These are phyloP conservation scores for Trichopus zeylanicus DNA, from an alignment of 116 monocot species.

Conservation along the genomic window DNA sequence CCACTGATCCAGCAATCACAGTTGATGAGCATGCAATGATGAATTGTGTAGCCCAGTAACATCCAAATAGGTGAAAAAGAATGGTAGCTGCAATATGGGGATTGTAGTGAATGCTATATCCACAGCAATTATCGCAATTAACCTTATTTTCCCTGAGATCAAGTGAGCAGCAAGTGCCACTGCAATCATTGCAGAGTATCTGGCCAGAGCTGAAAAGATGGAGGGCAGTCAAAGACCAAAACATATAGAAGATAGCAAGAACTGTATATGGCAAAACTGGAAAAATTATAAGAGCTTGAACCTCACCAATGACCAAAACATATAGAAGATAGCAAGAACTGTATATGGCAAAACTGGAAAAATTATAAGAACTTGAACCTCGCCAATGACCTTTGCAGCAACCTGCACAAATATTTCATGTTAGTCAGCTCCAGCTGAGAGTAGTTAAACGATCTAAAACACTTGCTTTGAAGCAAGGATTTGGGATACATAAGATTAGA, in stretches of 20 bases:
- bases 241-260: too few relatives aligned
- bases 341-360: constrained; percentile 82
- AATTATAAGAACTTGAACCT: constrained; percentile 96
- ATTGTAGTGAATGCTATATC: constrained; percentile 81
- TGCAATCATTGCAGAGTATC: constrained; percentile 77
- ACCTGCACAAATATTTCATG: constrained; percentile 65
- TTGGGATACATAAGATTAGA: neutral
- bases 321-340: constrained; percentile 85
- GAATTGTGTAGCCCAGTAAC: constrained; percentile 96
- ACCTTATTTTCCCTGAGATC: constrained; percentile 76
- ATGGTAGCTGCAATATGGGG: constrained; percentile 82
- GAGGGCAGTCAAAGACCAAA: too few relatives aligned
- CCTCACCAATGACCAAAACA: constrained; percentile 99
- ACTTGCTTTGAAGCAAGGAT: neutral
- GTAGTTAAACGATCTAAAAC: neutral
- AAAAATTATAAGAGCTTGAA: constrained; percentile 93
- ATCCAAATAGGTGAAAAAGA: constrained; percentile 95
- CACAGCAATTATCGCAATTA: constrained; percentile 92
- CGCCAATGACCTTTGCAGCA: constrained; percentile 97
- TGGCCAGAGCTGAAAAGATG: constrained; percentile 98
- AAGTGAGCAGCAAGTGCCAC: constrained; percentile 80
- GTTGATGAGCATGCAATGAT: constrained; percentile 82
- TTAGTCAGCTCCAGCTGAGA: neutral
- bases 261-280: constrained; percentile 84
- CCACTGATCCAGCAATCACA: constrained; percentile 95